Evolutionary conservation across 2,329 filamentous ascomycete species (phyloP), one percentile per base, ranked within the genome.

Genomic region (Ophiocordyceps robertsii): DNA sequence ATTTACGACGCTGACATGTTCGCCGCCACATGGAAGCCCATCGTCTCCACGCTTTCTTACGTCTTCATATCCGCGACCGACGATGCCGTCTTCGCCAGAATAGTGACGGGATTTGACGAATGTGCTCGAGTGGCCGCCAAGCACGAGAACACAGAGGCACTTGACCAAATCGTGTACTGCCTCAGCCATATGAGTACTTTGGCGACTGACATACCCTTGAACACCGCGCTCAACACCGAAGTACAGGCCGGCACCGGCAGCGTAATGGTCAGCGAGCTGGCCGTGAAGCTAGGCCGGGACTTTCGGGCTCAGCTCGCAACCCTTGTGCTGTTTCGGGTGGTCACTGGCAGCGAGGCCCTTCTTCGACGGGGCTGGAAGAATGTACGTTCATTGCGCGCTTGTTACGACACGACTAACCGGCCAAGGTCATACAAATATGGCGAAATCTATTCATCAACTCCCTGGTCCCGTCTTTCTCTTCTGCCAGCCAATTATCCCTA

Each of bases 21-120:
- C 60, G 80, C 84, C 44, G 84, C 88, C 19, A 95, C 89, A 1
- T 98, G 93, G 92, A 88, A 79, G 57, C 90, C 93, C 0, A 88
- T 98, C 40, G 75, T 98, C 32, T 89, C 92, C 4, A 96, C 93
- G 0, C 68, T 98, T 43, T 93, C 92, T 12, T 98, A 96, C 57
- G 92, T 98, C 4, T 98, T 98, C 67, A 94, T 96, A 82, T 96
- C 90, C 31, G 93, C 93, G 14, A 94, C 88, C 0, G 93, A 98
- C 56, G 92, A 98, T 59, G 74, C 90, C 1, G 92, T 98, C 3
- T 98, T 95, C 58, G 86, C 86, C 31, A 79, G 92, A 46, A 84
- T 98, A 16, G 87, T 96, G 27, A 85, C 85, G 39, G 92, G 92
- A 2, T 98, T 98, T 55, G 87, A 95, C 53, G 90, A 98, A 60